Conservation (phyloP, 768 basidiomycete genomes). For the Cyclocybe cylindracea region DNA sequence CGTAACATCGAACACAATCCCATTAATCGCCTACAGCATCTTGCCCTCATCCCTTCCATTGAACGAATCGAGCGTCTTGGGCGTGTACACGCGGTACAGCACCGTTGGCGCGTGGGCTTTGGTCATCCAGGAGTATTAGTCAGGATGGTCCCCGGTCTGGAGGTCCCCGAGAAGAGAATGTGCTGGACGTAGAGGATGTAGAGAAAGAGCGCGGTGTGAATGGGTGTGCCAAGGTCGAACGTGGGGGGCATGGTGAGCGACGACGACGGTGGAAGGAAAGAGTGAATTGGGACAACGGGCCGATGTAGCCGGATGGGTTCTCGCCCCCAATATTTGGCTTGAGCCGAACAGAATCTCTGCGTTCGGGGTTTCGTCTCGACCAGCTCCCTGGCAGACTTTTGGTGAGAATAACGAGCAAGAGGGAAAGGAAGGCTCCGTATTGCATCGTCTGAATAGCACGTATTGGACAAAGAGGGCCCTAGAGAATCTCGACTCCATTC, state of each 20-base stretch:
- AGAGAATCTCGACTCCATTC: too few relatives aligned
- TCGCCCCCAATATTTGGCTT: too few relatives aligned
- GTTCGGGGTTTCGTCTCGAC: too few relatives aligned
- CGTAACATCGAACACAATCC: constrained; percentile 92
- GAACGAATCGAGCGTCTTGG: constrained; percentile 71
- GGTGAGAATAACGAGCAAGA: too few relatives aligned
- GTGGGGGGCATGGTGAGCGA: constrained; percentile 33
- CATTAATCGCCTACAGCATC: constrained; percentile 83
- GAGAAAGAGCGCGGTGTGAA: constrained; percentile 79
- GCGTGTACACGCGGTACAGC: constrained; percentile 77
- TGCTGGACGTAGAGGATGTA: constrained; percentile 79
- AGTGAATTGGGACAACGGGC: too few relatives aligned
- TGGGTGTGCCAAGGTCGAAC: constrained; percentile 64
- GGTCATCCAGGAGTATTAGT: constrained; percentile 93
- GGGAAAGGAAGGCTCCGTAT: too few relatives aligned
- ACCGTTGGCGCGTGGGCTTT: constrained; percentile 77
- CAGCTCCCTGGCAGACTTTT: too few relatives aligned
- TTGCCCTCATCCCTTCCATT: constrained; percentile 63
- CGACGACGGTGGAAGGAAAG: not conserved
- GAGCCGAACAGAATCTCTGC: too few relatives aligned
- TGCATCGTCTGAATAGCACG: too few relatives aligned
- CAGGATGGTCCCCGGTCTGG: constrained; percentile 50
- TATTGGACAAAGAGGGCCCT: too few relatives aligned
- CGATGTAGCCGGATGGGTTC: too few relatives aligned
- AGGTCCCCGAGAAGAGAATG: constrained; percentile 68